Conservation (phyloP, 2,329 filamentous ascomycete species). For the Cadophora luteo-olivacea region DNA sequence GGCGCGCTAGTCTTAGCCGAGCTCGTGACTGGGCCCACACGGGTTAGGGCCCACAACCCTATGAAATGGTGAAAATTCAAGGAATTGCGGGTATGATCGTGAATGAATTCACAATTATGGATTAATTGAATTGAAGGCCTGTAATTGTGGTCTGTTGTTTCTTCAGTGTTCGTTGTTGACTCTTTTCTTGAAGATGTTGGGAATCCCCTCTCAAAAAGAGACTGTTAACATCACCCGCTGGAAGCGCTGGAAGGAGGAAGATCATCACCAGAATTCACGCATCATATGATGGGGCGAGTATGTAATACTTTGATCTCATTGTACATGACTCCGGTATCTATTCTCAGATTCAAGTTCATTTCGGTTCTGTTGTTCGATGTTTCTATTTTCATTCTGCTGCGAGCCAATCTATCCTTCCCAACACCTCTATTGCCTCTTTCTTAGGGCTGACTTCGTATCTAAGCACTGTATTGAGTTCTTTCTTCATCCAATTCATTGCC, state of each 20-base stretch:
- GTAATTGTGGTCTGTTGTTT: background rate
- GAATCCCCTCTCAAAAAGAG: background rate
- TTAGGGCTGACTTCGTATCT: no score
- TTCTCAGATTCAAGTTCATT: no score
- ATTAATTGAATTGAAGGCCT: background rate
- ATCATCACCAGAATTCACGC: background rate
- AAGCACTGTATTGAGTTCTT: no score
- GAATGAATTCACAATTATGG: background rate
- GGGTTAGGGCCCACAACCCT: conserved; percentile 24
- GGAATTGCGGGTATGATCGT: background rate
- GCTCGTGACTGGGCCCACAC: conserved; percentile 33
- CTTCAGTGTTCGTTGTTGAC: background rate
- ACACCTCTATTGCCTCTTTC: no score
- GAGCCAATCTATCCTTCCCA: no score
- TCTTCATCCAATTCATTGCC: no score
- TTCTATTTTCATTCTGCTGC: no score
- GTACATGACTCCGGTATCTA: no score
- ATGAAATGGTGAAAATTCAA: conserved; percentile 4
- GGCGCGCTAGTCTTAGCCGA: conserved; percentile 28
- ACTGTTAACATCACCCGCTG: background rate
- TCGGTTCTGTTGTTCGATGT: no score
- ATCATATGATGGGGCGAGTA: no score
- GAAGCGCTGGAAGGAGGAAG: background rate
- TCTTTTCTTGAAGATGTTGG: background rate
- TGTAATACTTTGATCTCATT: no score